Percentiles rank a stretch among this genome's conserved stretches.
Evolutionary conservation across 805 yeast species (phyloP).

Genomic region (Candida schatavii): DNA sequence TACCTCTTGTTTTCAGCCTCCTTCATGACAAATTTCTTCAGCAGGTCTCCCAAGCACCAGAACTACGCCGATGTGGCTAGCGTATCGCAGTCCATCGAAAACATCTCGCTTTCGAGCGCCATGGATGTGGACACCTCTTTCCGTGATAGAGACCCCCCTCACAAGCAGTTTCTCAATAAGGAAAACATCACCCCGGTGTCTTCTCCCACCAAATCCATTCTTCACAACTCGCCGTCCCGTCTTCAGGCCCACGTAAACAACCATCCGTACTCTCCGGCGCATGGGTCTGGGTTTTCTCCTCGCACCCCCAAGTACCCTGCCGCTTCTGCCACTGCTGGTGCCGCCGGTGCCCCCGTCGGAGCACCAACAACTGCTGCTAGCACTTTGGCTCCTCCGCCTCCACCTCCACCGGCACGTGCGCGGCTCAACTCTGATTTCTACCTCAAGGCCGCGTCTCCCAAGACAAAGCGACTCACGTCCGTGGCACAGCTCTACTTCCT

Average conservation of each 20-base stretch:
- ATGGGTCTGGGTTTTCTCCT: conserved; percentile 2
- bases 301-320: conserved; percentile 10
- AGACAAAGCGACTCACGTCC: conserved; percentile 80
- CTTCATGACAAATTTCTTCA: conserved; percentile 17
- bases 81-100: conserved; percentile 42
- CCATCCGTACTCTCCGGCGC: not conserved
- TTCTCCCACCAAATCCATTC: conserved; percentile 36
- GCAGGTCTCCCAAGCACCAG: conserved; percentile 17
- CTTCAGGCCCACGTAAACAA: too few species aligned
- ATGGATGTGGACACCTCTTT: conserved; percentile 39
- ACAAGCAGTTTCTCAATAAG: conserved; percentile 22
- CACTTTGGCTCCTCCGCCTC: not conserved
- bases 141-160: conserved; percentile 13
- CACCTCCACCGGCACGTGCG: not conserved
- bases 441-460: conserved; percentile 61
- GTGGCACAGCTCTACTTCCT: conserved; percentile 92
- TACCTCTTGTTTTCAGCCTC: not conserved
- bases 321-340: not conserved
- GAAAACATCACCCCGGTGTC: conserved; percentile 35
- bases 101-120: conserved; percentile 35
- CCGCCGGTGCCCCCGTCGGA: not conserved
- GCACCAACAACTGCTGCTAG: not conserved
- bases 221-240: conserved; percentile 29
- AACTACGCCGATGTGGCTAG: conserved; percentile 28
- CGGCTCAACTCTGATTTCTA: conserved; percentile 47